These are phyloP conservation scores for Furcasterigmium sp. DNA, from an alignment of 2,329 filamentous ascomycete species.

Conservation along the genomic window DNA sequence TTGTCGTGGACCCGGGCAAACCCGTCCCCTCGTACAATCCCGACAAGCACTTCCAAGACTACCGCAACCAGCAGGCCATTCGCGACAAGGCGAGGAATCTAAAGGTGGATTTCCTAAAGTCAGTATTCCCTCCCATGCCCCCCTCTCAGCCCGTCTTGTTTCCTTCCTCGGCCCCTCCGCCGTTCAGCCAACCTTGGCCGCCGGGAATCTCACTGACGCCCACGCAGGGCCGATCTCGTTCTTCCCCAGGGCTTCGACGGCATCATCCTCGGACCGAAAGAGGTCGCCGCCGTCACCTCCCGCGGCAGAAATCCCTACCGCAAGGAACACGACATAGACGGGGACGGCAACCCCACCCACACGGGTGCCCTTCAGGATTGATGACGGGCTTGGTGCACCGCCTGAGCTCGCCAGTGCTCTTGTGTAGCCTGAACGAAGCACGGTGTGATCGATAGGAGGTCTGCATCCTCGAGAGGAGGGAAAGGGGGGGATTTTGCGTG, in stretches of 20 bases:
- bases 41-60: conserved; percentile 29
- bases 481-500: too few relatives aligned
- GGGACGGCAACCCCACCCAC: conserved; percentile 29
- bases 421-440: too few relatives aligned
- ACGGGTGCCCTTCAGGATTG: conserved; percentile 20
- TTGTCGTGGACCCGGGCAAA: conserved; percentile 8
- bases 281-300: conserved; percentile 31
- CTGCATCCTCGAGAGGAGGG: too few relatives aligned
- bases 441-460: too few relatives aligned
- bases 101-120: conserved; percentile 47
- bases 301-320: conserved; percentile 45
- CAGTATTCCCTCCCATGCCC: conserved; percentile 10
- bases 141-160: background rate
- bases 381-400: too few relatives aligned
- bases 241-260: conserved; percentile 45
- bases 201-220: background rate
- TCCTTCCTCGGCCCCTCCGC: background rate
- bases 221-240: conserved; percentile 27
- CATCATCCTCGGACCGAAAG: conserved; percentile 45
- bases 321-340: conserved; percentile 39
- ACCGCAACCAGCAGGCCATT: conserved; percentile 48
- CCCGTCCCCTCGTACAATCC: conserved; percentile 15
- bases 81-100: conserved; percentile 54
- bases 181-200: background rate
- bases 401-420: too few relatives aligned